Conservation (phyloP, 441 rosid species). For the Theobroma grandiflorum region DNA sequence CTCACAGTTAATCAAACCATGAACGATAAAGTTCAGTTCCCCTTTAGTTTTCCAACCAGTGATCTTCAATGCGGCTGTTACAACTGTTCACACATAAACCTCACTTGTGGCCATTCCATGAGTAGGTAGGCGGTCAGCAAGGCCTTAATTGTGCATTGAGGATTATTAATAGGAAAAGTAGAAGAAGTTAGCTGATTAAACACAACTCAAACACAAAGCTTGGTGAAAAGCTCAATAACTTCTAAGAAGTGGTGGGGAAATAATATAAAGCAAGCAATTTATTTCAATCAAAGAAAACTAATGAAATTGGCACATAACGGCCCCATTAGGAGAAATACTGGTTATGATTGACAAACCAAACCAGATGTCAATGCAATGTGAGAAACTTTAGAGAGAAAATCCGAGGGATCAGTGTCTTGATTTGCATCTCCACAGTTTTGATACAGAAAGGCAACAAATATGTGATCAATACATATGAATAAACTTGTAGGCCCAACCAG, state of each 20-base stretch:
- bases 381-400: neutral
- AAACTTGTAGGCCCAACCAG: neutral
- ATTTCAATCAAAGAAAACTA: neutral
- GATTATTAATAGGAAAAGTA: neutral
- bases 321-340: neutral
- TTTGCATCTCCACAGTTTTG: neutral
- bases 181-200: neutral
- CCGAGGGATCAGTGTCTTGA: neutral
- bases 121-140: neutral
- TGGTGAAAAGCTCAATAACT: neutral
- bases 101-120: neutral
- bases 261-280: neutral
- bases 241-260: neutral
- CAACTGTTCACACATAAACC: neutral
- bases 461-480: too few species aligned
- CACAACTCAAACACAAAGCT: neutral
- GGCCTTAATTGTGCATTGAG: neutral
- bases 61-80: neutral
- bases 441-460: neutral
- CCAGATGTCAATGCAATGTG: neutral
- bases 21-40: neutral
- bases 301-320: neutral
- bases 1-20: neutral
- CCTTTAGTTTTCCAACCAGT: neutral
- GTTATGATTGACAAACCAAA: neutral